Conservation (phyloP, 1,284 basidiomycete genomes). For the Malassezia sympodialis region DNA sequence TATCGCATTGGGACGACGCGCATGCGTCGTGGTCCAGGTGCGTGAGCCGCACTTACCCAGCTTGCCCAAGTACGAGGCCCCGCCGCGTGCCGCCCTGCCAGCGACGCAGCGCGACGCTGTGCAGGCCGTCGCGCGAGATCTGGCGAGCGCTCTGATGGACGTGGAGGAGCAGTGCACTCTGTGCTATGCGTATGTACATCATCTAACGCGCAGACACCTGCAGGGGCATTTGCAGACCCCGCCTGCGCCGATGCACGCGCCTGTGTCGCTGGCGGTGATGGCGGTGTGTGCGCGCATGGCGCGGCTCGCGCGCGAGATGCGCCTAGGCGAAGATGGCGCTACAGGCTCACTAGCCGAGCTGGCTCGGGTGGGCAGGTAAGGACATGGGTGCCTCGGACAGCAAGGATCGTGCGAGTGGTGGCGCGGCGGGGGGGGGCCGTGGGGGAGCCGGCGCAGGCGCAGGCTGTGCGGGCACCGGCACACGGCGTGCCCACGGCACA, state of each 20-base stretch:
- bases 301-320: not conserved
- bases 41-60: not conserved
- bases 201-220: not conserved
- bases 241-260: conserved; percentile 16
- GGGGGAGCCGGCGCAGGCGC: not conserved
- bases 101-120: not conserved
- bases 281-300: conserved; percentile 8
- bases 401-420: not conserved
- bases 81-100: not conserved
- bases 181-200: conserved; percentile 6
- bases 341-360: not conserved
- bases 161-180: not conserved
- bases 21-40: not conserved
- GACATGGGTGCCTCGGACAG: not conserved
- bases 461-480: not conserved
- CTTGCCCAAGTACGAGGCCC: conserved; percentile 6
- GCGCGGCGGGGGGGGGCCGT: not conserved
- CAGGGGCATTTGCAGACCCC: conserved; percentile 10
- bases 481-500: not conserved
- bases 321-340: not conserved
- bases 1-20: conserved; percentile 5
- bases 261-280: conserved; percentile 5
- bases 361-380: not conserved
- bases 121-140: not conserved
- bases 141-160: not conserved